Conservation (phyloP, 441 rosid genomes). For the Adansonia rubrostipa region DNA sequence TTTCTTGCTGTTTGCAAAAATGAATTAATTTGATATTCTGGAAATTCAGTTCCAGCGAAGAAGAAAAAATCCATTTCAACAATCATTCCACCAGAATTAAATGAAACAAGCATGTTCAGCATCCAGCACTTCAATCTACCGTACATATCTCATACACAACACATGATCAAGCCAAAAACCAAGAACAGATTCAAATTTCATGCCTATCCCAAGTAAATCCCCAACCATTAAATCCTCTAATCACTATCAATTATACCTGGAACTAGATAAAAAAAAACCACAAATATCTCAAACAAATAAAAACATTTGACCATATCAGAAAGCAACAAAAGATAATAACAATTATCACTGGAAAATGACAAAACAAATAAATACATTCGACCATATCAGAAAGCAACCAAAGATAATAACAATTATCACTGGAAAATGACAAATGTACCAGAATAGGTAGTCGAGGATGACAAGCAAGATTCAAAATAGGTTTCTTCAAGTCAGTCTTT, state of each 20-base stretch:
- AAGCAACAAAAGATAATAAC: background rate
- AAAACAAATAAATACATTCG: slow-evolving; percentile 1
- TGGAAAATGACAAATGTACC: slow-evolving; percentile 50
- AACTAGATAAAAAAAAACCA: background rate
- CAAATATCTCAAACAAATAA: slow-evolving; percentile 2
- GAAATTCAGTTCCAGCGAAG: background rate
- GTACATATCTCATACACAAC: background rate
- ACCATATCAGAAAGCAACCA: background rate
- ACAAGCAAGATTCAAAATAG: slow-evolving; percentile 94
- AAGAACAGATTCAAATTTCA: slow-evolving; percentile 23
- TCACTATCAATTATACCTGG: background rate
- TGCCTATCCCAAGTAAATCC: background rate
- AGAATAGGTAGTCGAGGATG: slow-evolving; percentile 97
- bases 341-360: background rate
- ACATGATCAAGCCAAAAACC: slow-evolving; percentile 1
- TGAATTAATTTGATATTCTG: background rate
- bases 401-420: slow-evolving; percentile 18
- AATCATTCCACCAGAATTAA: slow-evolving; percentile 2
- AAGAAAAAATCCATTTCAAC: slow-evolving; percentile 15
- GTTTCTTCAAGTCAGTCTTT: slow-evolving; percentile 97
- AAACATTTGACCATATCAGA: background rate
- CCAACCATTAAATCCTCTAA: background rate
- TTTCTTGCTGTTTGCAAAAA: background rate
- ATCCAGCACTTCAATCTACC: slow-evolving; percentile 11
- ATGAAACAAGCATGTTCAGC: slow-evolving; percentile 1